Conservation (phyloP, 768 basidiomycete genomes). For the Termitomyces sp. region DNA sequence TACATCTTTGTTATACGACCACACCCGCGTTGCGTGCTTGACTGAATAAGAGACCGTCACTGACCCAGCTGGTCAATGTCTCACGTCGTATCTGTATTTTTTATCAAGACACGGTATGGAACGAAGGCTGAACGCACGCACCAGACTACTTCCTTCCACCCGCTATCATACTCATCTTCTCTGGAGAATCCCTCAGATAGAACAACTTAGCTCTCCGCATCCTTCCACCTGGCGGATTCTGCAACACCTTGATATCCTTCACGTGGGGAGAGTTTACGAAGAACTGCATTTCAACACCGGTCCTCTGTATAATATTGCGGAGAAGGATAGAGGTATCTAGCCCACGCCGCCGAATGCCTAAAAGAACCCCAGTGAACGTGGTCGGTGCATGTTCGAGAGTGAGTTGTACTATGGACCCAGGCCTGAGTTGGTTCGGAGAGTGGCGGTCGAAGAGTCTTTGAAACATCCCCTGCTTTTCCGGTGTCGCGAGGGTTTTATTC, state of each 20-base stretch:
- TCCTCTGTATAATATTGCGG: constrained; percentile 86
- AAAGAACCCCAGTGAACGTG: constrained; percentile 83
- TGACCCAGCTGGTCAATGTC: background rate
- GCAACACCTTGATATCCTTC: constrained; percentile 80
- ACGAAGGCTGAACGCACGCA: constrained; percentile 1
- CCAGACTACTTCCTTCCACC: constrained; percentile 30
- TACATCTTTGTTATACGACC: background rate
- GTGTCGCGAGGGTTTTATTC: constrained; percentile 54
- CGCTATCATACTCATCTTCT: constrained; percentile 77
- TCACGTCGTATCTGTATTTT: background rate
- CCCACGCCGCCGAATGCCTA: constrained; percentile 78
- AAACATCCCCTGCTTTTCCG: constrained; percentile 66
- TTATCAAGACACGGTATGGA: background rate
- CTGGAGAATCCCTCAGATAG: constrained; percentile 77
- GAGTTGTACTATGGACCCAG: constrained; percentile 86
- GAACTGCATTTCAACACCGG: constrained; percentile 91
- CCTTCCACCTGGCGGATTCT: constrained; percentile 53
- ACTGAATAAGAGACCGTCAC: background rate
- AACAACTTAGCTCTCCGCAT: constrained; percentile 77
- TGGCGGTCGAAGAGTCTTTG: constrained; percentile 64
- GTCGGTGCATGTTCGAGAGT: constrained; percentile 73
- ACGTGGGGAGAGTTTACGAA: constrained; percentile 82
- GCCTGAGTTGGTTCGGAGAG: constrained; percentile 60
- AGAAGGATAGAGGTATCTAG: constrained; percentile 84
- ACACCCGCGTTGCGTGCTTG: background rate